Base-by-base conservation (phyloP, 805 yeast genomes). In the Teunomyces atbi region DNA sequence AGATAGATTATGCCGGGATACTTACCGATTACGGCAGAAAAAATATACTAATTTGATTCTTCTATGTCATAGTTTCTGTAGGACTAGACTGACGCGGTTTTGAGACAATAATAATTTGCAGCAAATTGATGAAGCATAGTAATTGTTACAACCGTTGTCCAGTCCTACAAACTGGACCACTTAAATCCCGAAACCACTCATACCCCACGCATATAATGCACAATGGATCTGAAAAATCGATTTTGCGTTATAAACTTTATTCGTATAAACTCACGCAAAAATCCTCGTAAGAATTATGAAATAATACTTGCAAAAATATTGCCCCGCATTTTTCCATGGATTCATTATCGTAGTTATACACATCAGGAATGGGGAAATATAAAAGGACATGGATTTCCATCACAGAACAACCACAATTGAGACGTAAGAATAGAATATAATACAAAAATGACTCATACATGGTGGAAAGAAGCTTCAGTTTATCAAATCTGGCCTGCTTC, bases 401-500 rank as follows among this genome's bases (percentile, higher is more conserved):
- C 3, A 36, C 4, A 21, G 26, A 23, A 23, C 26, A 23, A 7
- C 21, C 26, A 7, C 11, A 23, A 23, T 23, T 23, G 26, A 23
- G 11, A 23, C 26, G 11, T 21, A 21, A 23, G 26, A 23, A 23
- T 23, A 23, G 26, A 8, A 23, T 7, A 23, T 23, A 23, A 23
- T 3, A 8, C 20, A 7, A 36, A 16, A 21, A 36, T 36, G 39
- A 36, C 18, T 36, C 41, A 52, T 48, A 48, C 33, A 42, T 73
- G 82, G 85, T 80, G 84, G 84, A 78, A 79, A 61, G 77, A 78
- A 54, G 78, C 80, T 43, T 60, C 74, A 12, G 71, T 80, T 18
- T 80, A 80, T 60, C 85, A 79, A 59, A 74, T 79, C 52, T 80
- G 81, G 74, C 84, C 84, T 6, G 82, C 84, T 20, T 75, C 81